Evolutionary conservation across 345 rosid species (phyloP).

Genomic region (Balakata baccata): DNA sequence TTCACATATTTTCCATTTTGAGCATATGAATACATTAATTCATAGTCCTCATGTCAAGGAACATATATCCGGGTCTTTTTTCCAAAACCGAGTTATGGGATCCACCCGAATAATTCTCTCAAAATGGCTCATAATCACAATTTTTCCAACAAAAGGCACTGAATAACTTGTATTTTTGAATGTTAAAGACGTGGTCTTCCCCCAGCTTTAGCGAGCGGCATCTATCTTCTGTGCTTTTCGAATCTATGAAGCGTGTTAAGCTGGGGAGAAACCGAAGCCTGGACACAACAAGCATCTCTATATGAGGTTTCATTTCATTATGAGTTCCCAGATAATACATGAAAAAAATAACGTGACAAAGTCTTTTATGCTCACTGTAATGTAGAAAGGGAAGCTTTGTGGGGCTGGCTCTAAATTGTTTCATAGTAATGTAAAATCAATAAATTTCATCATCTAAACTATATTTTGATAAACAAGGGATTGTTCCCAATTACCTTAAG

Average conservation of each 20-base stretch:
- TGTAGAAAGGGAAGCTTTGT: neutral
- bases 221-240: slow-evolving; percentile 55
- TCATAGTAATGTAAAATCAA: neutral
- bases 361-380: neutral
- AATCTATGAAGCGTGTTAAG: slow-evolving; percentile 42
- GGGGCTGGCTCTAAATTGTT: neutral
- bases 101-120: too few relatives aligned
- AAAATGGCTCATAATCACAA: too few relatives aligned
- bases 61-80: too few relatives aligned
- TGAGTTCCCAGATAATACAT: neutral
- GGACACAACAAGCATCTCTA: neutral
- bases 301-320: neutral
- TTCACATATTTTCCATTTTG: too few relatives aligned
- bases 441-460: neutral
- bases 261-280: neutral
- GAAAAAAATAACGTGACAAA: neutral
- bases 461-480: neutral
- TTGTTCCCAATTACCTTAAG: too few relatives aligned
- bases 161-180: neutral
- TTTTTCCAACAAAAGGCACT: too few relatives aligned
- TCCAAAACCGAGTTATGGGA: too few relatives aligned
- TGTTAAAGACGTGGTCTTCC: slow-evolving; percentile 50
- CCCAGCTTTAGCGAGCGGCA: slow-evolving; percentile 76
- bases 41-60: too few relatives aligned
- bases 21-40: too few relatives aligned